These are phyloP conservation scores for Pittosporum tobira DNA, from an alignment of 129 eudicot genomes.

Conservation along the genomic window DNA sequence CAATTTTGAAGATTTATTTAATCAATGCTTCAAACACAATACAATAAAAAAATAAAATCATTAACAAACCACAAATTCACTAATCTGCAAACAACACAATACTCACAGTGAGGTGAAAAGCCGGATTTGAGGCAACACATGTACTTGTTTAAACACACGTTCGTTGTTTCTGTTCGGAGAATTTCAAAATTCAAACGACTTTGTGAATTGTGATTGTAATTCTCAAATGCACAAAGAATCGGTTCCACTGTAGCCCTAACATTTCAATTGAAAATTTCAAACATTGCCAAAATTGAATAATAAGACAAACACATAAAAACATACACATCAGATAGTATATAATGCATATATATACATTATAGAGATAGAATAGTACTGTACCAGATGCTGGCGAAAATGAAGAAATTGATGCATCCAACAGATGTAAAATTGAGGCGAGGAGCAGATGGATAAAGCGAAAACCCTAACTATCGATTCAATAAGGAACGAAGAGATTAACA, in stretches of 20 bases:
- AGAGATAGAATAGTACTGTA: not conserved
- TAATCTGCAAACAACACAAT: not conserved
- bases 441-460: not conserved
- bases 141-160: not conserved
- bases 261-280: not conserved
- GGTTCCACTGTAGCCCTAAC: constrained; percentile 1
- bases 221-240: constrained; percentile 2
- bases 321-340: not conserved
- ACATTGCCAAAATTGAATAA: not conserved
- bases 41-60: not conserved
- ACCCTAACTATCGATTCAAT: not conserved
- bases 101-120: constrained; percentile 23
- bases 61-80: not conserved
- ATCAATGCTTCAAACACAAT: constrained; percentile 19
- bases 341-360: not conserved
- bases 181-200: constrained; percentile 14
- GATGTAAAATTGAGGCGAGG: not conserved
- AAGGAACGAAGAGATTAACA: not conserved
- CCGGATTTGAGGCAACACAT: constrained; percentile 32
- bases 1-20: constrained; percentile 31
- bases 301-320: not conserved
- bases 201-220: constrained; percentile 3
- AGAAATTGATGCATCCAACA: not conserved
- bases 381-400: constrained; percentile 10
- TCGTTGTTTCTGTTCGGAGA: not conserved